A percentile compares a stretch with the other conserved stretches of the same genome.
These are phyloP conservation scores for Amanita pseudoporphyria DNA, from an alignment of 768 basidiomycete genomes.

Conservation along the genomic window DNA sequence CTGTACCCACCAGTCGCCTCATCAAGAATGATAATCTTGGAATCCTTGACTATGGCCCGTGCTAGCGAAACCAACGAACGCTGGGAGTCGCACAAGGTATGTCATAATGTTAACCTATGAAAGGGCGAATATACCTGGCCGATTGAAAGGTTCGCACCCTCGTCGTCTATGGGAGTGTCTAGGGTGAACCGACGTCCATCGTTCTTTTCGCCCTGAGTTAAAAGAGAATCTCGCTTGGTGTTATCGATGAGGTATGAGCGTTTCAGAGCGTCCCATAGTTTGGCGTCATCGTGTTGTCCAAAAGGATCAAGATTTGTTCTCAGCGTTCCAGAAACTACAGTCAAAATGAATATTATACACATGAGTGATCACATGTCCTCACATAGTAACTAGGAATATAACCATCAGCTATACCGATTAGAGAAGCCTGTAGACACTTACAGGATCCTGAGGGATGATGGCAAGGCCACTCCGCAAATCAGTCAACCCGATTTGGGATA, in stretches of 20 bases:
- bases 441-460: conserved; percentile 81
- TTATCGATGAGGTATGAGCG: conserved; percentile 74
- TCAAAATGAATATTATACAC: conserved; percentile 8
- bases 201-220: conserved; percentile 23
- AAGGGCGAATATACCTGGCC: conserved; percentile 37
- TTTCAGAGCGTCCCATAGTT: conserved; percentile 81
- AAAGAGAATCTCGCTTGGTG: conserved; percentile 17
- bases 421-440: conserved; percentile 24
- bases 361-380: conserved; percentile 11
- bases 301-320: conserved; percentile 90
- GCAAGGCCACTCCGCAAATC: conserved; percentile 61
- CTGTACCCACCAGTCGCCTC: conserved; percentile 65
- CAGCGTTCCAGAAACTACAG: conserved; percentile 66
- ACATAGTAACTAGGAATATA: conserved; percentile 33
- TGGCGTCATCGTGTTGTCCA: conserved; percentile 65
- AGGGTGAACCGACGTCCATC: conserved; percentile 62
- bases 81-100: conserved; percentile 22
- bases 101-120: neutral
- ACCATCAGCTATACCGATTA: conserved; percentile 8
- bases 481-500: conserved; percentile 68
- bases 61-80: conserved; percentile 82
- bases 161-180: conserved; percentile 78
- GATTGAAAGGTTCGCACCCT: conserved; percentile 77
- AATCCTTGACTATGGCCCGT: conserved; percentile 79
- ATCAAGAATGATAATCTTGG: conserved; percentile 79